These are phyloP conservation scores for Kondoa malvinella DNA, from an alignment of 768 basidiomycete genomes.

Conservation along the genomic window DNA sequence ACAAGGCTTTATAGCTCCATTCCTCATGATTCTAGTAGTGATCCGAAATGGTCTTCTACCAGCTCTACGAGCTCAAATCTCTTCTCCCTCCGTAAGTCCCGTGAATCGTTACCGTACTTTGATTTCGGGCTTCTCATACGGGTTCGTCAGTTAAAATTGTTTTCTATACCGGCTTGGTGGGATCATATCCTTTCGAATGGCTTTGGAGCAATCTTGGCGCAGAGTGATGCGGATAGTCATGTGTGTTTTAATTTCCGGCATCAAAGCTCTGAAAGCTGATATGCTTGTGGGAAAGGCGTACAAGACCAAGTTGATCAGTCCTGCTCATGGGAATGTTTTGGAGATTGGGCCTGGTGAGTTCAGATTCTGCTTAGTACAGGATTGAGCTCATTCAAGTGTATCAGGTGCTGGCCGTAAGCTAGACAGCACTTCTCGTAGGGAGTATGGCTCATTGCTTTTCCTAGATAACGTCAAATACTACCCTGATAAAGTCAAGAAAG, in stretches of 20 bases:
- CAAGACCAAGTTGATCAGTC: not conserved
- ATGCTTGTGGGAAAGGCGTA: not conserved
- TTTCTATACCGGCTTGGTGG: not conserved
- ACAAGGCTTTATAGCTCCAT: not conserved
- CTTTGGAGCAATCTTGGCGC: not conserved
- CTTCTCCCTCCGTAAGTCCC: not conserved
- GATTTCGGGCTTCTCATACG: not conserved
- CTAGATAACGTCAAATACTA: not conserved
- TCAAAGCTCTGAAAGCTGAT: not conserved
- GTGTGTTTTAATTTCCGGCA: no score
- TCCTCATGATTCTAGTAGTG: not conserved
- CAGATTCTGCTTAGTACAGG: not conserved
- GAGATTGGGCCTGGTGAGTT: not conserved
- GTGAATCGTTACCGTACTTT: not conserved
- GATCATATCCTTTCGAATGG: not conserved
- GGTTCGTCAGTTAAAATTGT: no score
- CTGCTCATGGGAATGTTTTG: not conserved
- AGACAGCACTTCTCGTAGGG: no score
- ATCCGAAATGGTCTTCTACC: not conserved
- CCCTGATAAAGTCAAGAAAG: not conserved
- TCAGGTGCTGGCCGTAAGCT: not conserved
- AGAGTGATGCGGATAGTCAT: no score
- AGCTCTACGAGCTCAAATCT: not conserved
- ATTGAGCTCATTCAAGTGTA: not conserved
- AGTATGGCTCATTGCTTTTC: no score